These are phyloP conservation scores for Macrotyloma uniflorum DNA, from an alignment of 306 rosid genomes.

Conservation along the genomic window DNA sequence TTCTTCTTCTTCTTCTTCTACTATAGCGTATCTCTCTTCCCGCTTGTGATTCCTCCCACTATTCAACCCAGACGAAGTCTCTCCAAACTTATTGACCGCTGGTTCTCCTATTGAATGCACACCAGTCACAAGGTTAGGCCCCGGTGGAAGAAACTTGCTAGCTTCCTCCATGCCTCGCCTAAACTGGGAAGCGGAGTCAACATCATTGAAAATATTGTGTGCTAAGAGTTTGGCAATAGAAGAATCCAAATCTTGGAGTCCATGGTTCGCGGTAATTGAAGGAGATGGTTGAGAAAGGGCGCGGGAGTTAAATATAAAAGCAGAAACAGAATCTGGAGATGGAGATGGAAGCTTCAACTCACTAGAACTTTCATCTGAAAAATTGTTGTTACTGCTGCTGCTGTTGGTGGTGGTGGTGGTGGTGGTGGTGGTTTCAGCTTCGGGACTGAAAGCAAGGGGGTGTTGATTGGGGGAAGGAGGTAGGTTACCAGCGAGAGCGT, in stretches of 20 bases:
- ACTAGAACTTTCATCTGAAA: constrained; percentile 35
- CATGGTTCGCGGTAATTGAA: constrained; percentile 28
- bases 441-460: constrained; percentile 38
- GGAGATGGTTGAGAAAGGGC: constrained; percentile 37
- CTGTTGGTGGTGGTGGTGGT: background rate
- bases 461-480: constrained; percentile 52
- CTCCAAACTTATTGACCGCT: constrained; percentile 22
- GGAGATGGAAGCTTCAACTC: constrained; percentile 44
- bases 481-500: constrained; percentile 48
- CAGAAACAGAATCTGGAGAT: constrained; percentile 31
- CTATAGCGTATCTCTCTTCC: constrained; percentile 20
- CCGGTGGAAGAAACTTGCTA: constrained; percentile 74
- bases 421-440: constrained; percentile 8
- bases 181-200: constrained; percentile 65
- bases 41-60: constrained; percentile 51
- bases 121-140: constrained; percentile 44
- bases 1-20: constrained; percentile 21
- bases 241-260: constrained; percentile 36
- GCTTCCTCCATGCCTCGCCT: constrained; percentile 82
- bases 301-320: constrained; percentile 39
- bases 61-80: constrained; percentile 35
- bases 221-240: constrained; percentile 53
- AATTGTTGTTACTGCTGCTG: constrained; percentile 23
- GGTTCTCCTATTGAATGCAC: constrained; percentile 26
- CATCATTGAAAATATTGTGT: constrained; percentile 59